Conservation (phyloP, 2,329 filamentous ascomycete species). For the Rhynchosporium agropyri region DNA sequence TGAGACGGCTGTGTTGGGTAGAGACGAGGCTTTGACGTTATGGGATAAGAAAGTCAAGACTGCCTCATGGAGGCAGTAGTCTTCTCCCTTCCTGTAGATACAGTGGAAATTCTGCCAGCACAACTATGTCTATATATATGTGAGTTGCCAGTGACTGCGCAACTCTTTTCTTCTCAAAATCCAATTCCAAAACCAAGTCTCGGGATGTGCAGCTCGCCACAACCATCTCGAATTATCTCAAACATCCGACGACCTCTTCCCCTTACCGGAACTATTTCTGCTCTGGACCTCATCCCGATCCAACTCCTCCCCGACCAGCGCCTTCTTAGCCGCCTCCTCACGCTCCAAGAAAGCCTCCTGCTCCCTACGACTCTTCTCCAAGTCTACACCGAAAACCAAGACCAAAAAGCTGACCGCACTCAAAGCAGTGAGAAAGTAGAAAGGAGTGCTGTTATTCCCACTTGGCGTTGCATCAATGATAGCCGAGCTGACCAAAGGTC, state of each 20-base stretch:
- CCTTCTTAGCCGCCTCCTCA: constrained; percentile 34
- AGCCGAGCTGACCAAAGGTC: constrained; percentile 67
- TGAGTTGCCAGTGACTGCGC: background rate
- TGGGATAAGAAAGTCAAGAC: constrained; percentile 37
- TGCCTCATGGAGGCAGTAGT: constrained; percentile 35
- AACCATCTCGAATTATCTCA: background rate
- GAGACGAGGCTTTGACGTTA: constrained; percentile 31
- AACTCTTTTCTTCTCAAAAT: too few relatives aligned
- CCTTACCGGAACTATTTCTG: background rate
- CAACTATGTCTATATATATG: too few relatives aligned
- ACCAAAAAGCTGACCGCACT: constrained; percentile 57
- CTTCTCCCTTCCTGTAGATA: too few relatives aligned
- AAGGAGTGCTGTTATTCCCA: constrained; percentile 60
- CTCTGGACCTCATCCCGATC: background rate
- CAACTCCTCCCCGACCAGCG: constrained; percentile 23
- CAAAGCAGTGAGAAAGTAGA: constrained; percentile 66
- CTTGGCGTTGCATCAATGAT: constrained; percentile 65
- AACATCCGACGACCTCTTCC: constrained; percentile 8
- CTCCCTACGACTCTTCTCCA: constrained; percentile 61
- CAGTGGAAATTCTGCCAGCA: too few relatives aligned
- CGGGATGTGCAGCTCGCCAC: constrained; percentile 20
- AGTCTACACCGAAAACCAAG: constrained; percentile 58
- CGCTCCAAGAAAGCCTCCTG: constrained; percentile 56
- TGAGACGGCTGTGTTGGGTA: constrained; percentile 28
- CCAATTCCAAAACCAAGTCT: background rate